Percentiles rank a stretch among this genome's conserved stretches.
These are phyloP conservation scores for Scenedesmus sp. DNA, from an alignment of 163 green algal species.

Conservation along the genomic window DNA sequence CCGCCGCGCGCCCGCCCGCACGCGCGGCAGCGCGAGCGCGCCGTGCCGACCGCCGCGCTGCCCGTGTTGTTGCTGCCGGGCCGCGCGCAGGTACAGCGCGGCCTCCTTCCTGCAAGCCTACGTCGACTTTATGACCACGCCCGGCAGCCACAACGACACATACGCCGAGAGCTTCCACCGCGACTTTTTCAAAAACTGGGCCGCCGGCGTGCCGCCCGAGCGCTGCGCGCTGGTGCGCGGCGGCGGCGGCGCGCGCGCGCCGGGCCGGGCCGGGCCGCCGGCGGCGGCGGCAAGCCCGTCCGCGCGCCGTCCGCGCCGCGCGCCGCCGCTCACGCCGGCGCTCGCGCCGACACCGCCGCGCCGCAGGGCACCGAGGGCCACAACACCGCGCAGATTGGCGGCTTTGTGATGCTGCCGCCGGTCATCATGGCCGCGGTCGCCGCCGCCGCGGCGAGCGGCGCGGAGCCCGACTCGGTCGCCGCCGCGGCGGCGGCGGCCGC, in stretches of 20 bases:
- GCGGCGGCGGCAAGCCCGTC: too few species aligned
- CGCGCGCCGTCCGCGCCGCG: too few species aligned
- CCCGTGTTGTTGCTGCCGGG: background rate
- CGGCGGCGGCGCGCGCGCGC: too few species aligned
- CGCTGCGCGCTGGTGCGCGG: conserved; percentile 52
- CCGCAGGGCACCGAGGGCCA: conserved; percentile 67
- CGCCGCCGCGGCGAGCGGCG: conserved; percentile 11
- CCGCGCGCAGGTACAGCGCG: conserved; percentile 1
- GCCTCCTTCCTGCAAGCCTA: conserved; percentile 33
- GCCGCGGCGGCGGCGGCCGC: conserved; percentile 40
- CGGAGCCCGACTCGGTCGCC: background rate
- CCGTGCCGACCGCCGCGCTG: too few species aligned
- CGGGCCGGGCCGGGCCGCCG: too few species aligned
- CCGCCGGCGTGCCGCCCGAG: conserved; percentile 67
- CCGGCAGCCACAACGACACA: conserved; percentile 74
- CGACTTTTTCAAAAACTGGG: conserved; percentile 76
- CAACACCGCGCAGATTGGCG: conserved; percentile 78
- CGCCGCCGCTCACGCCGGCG: too few species aligned
- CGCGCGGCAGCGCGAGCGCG: too few species aligned
- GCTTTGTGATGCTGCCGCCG: conserved; percentile 77
- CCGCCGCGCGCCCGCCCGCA: too few species aligned
- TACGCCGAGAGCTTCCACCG: conserved; percentile 66
- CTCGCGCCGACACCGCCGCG: background rate
- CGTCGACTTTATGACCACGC: conserved; percentile 81
- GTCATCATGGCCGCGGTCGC: conserved; percentile 59